Conservation (phyloP, 2,329 filamentous ascomycete species). For the Raffaelea ambrosiae region DNA sequence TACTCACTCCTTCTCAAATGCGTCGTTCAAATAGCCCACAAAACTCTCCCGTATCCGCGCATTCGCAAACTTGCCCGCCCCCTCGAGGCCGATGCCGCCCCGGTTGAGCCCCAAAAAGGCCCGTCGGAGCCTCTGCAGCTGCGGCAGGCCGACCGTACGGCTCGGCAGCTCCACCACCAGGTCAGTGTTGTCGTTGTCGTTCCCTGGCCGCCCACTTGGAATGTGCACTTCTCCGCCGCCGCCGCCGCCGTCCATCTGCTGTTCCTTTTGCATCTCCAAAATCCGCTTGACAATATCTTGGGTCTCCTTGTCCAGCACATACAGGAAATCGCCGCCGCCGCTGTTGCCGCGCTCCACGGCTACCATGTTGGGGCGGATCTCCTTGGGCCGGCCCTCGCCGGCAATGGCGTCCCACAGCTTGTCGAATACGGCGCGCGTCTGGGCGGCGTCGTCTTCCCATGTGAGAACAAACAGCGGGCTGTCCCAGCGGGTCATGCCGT, state of each 20-base stretch:
- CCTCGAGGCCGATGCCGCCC: conserved; percentile 54
- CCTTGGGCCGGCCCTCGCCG: conserved; percentile 45
- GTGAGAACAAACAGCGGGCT: conserved; percentile 72
- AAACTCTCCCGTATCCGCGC: conserved; percentile 54
- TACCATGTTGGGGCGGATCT: conserved; percentile 65
- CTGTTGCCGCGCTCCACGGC: conserved; percentile 58
- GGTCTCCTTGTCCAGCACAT: conserved; percentile 70
- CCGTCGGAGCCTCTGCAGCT: conserved; percentile 67
- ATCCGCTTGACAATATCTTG: conserved; percentile 67
- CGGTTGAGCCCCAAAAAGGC: conserved; percentile 72
- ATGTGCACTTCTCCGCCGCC: conserved; percentile 51
- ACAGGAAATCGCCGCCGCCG: conserved; percentile 65
- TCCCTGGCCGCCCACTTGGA: conserved; percentile 18
- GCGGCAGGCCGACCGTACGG: conserved; percentile 59
- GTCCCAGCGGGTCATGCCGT: conserved; percentile 78
- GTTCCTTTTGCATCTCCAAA: conserved; percentile 59
- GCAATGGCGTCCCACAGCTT: conserved; percentile 68
- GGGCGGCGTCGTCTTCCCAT: conserved; percentile 63
- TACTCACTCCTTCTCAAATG: conserved; percentile 55
- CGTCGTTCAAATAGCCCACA: conserved; percentile 58
- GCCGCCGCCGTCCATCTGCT: conserved; percentile 46
- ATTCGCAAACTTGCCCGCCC: conserved; percentile 43
- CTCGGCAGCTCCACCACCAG: conserved; percentile 57
- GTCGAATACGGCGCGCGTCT: conserved; percentile 46
- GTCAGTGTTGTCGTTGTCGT: conserved; percentile 30